Conservation (phyloP, 2,329 filamentous ascomycete genomes). For the Plectosphaerella plurivora region DNA sequence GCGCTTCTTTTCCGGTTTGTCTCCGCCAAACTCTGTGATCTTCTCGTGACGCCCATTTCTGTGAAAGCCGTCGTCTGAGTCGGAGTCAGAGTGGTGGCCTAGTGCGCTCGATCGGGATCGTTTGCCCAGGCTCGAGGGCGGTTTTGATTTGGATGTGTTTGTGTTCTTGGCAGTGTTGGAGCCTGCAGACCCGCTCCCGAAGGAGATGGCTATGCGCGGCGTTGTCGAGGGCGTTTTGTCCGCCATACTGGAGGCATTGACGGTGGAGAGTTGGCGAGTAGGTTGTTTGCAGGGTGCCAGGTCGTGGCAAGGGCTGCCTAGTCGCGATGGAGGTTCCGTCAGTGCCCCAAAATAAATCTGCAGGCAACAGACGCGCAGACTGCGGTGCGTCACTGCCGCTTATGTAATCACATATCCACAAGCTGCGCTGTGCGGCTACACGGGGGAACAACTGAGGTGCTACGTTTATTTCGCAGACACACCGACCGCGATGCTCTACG, state of each 20-base stretch:
- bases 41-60: slow-evolving; percentile 31
- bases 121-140: slow-evolving; percentile 43
- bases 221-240: slow-evolving; percentile 5
- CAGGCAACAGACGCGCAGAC: too few relatives aligned
- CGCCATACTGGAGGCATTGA: slow-evolving; percentile 4
- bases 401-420: too few relatives aligned
- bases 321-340: background rate
- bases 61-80: slow-evolving; percentile 27
- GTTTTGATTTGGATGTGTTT: background rate
- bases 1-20: slow-evolving; percentile 27
- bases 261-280: background rate
- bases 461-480: background rate
- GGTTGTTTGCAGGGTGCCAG: too few relatives aligned
- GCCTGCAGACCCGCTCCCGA: slow-evolving; percentile 7
- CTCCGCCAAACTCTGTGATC: slow-evolving; percentile 46
- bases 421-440: background rate
- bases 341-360: background rate
- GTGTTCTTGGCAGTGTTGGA: background rate
- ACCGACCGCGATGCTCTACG: background rate
- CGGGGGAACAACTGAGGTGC: background rate
- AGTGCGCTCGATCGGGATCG: slow-evolving; percentile 38
- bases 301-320: background rate
- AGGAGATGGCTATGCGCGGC: slow-evolving; percentile 12
- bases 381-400: background rate
- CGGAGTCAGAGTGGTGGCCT: slow-evolving; percentile 37